These are phyloP conservation scores for Afroboletus lepidellus DNA, from an alignment of 1,284 basidiomycete species.

Conservation along the genomic window DNA sequence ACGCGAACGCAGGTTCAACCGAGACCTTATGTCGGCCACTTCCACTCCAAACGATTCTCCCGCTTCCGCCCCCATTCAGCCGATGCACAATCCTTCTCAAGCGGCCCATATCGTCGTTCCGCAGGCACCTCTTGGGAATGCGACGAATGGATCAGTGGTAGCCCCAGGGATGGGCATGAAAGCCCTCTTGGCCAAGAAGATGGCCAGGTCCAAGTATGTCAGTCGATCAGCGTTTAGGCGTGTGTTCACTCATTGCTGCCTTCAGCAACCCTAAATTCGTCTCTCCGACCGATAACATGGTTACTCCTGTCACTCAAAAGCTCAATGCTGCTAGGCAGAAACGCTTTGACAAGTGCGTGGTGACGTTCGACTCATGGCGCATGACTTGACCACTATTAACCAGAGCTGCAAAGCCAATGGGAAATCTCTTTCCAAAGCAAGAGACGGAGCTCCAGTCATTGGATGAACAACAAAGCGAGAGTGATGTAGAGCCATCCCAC, in stretches of 20 bases:
- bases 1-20: slow-evolving; percentile 6
- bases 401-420: slow-evolving; percentile 59
- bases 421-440: slow-evolving; percentile 48
- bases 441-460: slow-evolving; percentile 40
- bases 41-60: slow-evolving; percentile 67
- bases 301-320: slow-evolving; percentile 90
- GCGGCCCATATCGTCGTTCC: slow-evolving; percentile 77
- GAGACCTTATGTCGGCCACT: slow-evolving; percentile 52
- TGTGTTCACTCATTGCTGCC: slow-evolving; percentile 6
- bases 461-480: slow-evolving; percentile 41
- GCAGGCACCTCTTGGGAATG: slow-evolving; percentile 74
- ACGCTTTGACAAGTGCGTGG: slow-evolving; percentile 81
- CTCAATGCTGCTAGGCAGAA: slow-evolving; percentile 87
- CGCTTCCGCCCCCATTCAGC: slow-evolving; percentile 59
- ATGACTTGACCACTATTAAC: not conserved
- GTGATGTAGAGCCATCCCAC: slow-evolving; percentile 24
- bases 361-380: not conserved
- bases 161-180: slow-evolving; percentile 81
- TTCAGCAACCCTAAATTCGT: slow-evolving; percentile 72
- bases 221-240: not conserved
- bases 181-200: slow-evolving; percentile 83
- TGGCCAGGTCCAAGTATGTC: slow-evolving; percentile 79
- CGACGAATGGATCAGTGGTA: slow-evolving; percentile 45
- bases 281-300: slow-evolving; percentile 90
- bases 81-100: slow-evolving; percentile 80